phyloP scores from a whole-genome alignment of 805 yeast species.

The Cyberlindnera maritima region DNA sequence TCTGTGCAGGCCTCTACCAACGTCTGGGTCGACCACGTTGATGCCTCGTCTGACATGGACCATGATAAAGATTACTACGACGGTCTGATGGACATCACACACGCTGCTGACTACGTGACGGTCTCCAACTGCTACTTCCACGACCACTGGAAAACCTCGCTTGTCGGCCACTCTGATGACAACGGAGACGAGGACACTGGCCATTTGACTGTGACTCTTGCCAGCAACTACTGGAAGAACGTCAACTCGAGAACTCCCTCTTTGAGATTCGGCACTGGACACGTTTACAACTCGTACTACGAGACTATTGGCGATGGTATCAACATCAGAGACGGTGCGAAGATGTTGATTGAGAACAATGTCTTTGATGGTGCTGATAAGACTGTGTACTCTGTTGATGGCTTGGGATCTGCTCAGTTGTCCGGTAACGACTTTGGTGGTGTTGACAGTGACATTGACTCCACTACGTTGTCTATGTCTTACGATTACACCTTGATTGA shows the following conservation, averaged over 20 bases:
- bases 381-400: conserved; percentile 9
- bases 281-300: conserved; percentile 6
- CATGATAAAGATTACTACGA: conserved; percentile 9
- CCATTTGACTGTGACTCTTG: conserved; percentile 8
- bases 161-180: conserved; percentile 8
- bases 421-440: conserved; percentile 2
- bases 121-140: conserved; percentile 7
- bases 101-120: conserved; percentile 7
- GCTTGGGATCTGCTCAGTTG: conserved; percentile 2
- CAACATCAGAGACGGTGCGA: conserved; percentile 6
- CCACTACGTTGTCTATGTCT: conserved; percentile 3
- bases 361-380: conserved; percentile 4
- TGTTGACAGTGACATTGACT: neutral
- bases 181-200: conserved; percentile 5
- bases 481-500: neutral
- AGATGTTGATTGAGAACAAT: conserved; percentile 4
- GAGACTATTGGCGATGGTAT: conserved; percentile 4
- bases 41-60: conserved; percentile 4
- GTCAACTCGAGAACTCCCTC: conserved; percentile 9
- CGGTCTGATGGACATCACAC: conserved; percentile 6
- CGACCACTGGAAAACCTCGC: conserved; percentile 8
- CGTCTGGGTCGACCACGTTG: conserved; percentile 10
- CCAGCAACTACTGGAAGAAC: conserved; percentile 5
- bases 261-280: conserved; percentile 8
- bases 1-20: conserved; percentile 2